phyloP scores from a whole-genome alignment of 2,329 filamentous ascomycete genomes.

The Aspergillus aculeatinus region DNA sequence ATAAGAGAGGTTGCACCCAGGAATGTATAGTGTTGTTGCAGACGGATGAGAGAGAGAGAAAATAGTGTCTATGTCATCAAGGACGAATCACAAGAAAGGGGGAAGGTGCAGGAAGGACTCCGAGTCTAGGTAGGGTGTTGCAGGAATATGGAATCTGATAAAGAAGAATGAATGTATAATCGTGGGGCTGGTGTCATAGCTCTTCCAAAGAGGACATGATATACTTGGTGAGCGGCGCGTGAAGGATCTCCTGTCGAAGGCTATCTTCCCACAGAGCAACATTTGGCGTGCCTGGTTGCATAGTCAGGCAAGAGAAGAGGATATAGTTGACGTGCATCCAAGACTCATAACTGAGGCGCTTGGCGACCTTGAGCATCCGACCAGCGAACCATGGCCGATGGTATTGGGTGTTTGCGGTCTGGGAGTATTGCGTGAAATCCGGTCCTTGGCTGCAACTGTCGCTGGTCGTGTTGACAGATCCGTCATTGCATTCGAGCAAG shows the following conservation, averaged over 20 bases:
- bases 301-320: slow-evolving; percentile 36
- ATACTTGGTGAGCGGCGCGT: slow-evolving; percentile 39
- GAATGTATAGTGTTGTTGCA: background rate
- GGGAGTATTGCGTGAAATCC: slow-evolving; percentile 32
- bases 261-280: slow-evolving; percentile 32
- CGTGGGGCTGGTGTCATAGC: background rate
- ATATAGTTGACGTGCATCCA: slow-evolving; percentile 40
- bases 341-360: slow-evolving; percentile 32
- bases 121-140: background rate
- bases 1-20: background rate
- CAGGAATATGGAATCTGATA: background rate
- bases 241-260: slow-evolving; percentile 38
- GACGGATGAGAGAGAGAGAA: background rate
- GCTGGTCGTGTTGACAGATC: slow-evolving; percentile 10
- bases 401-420: slow-evolving; percentile 24
- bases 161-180: background rate
- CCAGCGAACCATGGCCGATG: slow-evolving; percentile 42
- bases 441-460: slow-evolving; percentile 5
- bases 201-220: slow-evolving; percentile 25
- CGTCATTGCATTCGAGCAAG: slow-evolving; percentile 37
- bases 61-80: no score
- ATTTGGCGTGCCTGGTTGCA: slow-evolving; percentile 25
- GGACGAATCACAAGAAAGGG: no score
- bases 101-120: no score
- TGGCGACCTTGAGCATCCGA: slow-evolving; percentile 42